A percentile compares a stretch with the other conserved stretches of the same genome.
phyloP scores from a whole-genome alignment of 352 stramenopile genomes.

The Globisporangium megalacanthum region DNA sequence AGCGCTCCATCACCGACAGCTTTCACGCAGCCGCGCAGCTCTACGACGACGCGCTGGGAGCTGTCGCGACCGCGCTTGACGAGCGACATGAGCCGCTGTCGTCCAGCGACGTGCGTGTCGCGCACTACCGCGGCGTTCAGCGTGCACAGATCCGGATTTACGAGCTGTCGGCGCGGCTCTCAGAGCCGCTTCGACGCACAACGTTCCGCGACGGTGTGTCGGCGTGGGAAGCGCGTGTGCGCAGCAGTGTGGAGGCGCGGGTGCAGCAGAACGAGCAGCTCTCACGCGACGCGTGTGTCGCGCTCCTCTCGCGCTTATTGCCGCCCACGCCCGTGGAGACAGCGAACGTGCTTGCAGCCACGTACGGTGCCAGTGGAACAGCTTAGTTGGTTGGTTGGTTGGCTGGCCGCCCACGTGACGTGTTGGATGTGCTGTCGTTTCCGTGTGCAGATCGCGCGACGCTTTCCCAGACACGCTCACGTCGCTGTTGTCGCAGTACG shows the following conservation, averaged over 20 bases:
- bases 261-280: conserved; percentile 12
- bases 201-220: conserved; percentile 24
- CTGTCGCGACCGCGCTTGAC: not conserved
- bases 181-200: conserved; percentile 25
- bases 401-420: not conserved
- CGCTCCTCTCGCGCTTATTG: conserved; percentile 22
- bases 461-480: conserved; percentile 49
- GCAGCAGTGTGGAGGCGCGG: conserved; percentile 5
- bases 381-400: not conserved
- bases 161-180: conserved; percentile 17
- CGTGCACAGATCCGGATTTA: conserved; percentile 18
- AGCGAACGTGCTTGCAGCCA: conserved; percentile 23
- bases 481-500: conserved; percentile 49
- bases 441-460: conserved; percentile 22
- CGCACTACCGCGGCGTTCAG: conserved; percentile 27
- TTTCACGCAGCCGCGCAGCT: conserved; percentile 21
- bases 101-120: conserved; percentile 19
- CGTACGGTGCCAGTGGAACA: conserved; percentile 1
- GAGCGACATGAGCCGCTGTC: not conserved
- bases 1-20: conserved; percentile 25
- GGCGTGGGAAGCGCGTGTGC: conserved; percentile 17
- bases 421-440: not conserved
- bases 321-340: conserved; percentile 35
- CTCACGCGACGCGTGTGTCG: conserved; percentile 10
- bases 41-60: conserved; percentile 18